A percentile compares a stretch with the other conserved stretches of the same genome.
phyloP scores from a whole-genome alignment of 176 grass and related monocot species.

The Eragrostis nindensis region DNA sequence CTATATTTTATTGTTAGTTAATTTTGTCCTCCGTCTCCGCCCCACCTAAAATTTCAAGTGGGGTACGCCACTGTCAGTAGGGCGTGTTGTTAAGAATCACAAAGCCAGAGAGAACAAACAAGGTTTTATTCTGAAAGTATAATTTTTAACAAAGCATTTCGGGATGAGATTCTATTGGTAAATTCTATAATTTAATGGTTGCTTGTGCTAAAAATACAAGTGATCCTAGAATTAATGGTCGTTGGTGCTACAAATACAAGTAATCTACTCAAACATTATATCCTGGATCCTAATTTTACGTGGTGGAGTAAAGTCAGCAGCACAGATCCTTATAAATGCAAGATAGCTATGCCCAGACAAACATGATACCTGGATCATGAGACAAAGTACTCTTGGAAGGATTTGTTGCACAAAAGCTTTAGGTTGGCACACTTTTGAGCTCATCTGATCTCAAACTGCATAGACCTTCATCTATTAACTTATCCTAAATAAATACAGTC shows the following conservation, averaged over 20 bases:
- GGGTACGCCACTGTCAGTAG: too few species aligned
- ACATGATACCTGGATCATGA: not conserved
- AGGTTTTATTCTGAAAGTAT: not conserved
- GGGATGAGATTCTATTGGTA: too few species aligned
- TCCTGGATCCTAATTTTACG: not conserved
- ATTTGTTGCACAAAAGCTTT: conserved; percentile 15
- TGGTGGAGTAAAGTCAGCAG: conserved; percentile 13
- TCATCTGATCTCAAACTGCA: not conserved
- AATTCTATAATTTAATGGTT: too few species aligned
- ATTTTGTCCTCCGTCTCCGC: too few species aligned
- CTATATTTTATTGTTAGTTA: too few species aligned
- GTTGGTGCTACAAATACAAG: not conserved
- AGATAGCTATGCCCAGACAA: conserved; percentile 9
- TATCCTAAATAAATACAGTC: too few species aligned
- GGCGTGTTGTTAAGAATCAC: not conserved
- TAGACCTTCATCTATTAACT: not conserved
- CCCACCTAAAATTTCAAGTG: too few species aligned
- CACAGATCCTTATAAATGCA: conserved; percentile 8
- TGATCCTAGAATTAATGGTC: not conserved
- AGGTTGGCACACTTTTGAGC: not conserved
- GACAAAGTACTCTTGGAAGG: not conserved
- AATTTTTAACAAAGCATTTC: not conserved
- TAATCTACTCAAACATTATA: not conserved
- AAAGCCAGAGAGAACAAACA: not conserved
- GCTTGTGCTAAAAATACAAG: too few species aligned